Base-by-base conservation (phyloP, 1,284 basidiomycete species). In the Abortiporus biennis region DNA sequence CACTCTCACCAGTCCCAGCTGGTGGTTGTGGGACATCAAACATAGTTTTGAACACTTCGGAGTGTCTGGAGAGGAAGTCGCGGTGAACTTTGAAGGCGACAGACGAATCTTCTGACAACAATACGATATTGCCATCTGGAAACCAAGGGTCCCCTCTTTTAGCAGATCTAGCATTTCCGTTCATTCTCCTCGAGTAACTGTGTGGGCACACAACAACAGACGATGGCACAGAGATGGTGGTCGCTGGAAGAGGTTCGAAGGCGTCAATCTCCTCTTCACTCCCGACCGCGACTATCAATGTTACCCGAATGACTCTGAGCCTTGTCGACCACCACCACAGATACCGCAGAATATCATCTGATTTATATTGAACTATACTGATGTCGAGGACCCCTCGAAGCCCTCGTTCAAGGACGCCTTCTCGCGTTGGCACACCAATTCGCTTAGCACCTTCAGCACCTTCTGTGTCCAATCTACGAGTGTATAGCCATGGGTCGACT, bases 11-110 rank as follows among this genome's bases (percentile, higher is more conserved):
- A n/a, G n/a, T n/a, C 16, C 55, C 48, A 6, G 61, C 58, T 4
- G 54, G 29, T 8, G 45, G 45, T 0, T 72, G 67, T 4, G 76
- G 73, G 13, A 80, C 54, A 25, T 69, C 64, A 48, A 80, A 72
- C 75, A 80, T 78, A 25, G 71, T 67, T 40, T 68, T 64, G 52
- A 82, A 80, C 32, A 80, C 60, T 50, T 78, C 76, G 13, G 78
- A 80, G 52, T 79, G 75, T 29, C 77, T 63, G 1, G 71, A 67
- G 47, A 82, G 66, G 34, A 80, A 67, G 24, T 76, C 74, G 21
- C 74, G 69, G 54, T 80, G 77, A 4, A 80, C 64, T 32, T 69
- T 73, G 62, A 77, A 79, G 3, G 68, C 70, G 36, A 68, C 67
- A 4, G 59, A 57, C 6, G 57, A 50, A 41, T 67, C 65, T 22